A percentile compares a stretch with the other conserved stretches of the same genome.
Conservation (phyloP, 2,329 filamentous ascomycete species). For the Acrocalymma vagum region DNA sequence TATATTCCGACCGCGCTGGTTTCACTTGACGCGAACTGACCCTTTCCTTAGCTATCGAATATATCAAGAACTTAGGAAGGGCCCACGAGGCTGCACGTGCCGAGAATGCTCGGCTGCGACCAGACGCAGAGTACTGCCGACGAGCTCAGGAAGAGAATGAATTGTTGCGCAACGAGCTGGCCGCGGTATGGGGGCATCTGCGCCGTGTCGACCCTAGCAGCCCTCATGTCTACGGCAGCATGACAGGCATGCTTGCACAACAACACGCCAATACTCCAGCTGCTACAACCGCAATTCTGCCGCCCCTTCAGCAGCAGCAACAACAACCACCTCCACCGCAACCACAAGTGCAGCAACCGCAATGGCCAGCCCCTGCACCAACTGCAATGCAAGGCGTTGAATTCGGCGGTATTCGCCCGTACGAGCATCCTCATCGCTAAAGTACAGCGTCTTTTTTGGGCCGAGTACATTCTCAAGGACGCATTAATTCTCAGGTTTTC, state of each 20-base stretch:
- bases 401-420: conserved; percentile 49
- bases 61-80: conserved; percentile 53
- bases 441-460: too few species aligned
- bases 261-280: conserved; percentile 41
- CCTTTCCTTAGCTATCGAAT: conserved; percentile 55
- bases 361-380: conserved; percentile 41
- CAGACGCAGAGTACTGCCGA: conserved; percentile 53
- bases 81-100: conserved; percentile 48
- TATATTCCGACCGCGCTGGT: neutral
- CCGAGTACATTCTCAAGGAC: too few species aligned
- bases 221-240: conserved; percentile 57
- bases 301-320: conserved; percentile 49
- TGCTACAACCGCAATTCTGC: conserved; percentile 40
- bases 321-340: conserved; percentile 36
- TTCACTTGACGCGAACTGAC: conserved; percentile 14
- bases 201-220: conserved; percentile 55
- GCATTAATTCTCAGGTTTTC: too few species aligned
- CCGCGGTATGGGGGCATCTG: conserved; percentile 56
- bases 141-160: conserved; percentile 58
- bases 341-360: conserved; percentile 41
- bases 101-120: conserved; percentile 53
- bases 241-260: conserved; percentile 54
- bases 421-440: conserved; percentile 46
- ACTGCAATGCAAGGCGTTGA: conserved; percentile 61
- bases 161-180: conserved; percentile 55